A percentile compares a stretch with the other conserved stretches of the same genome.
Conservation (phyloP, 1,284 basidiomycete genomes). For the Phylloboletellus chloephorus region DNA sequence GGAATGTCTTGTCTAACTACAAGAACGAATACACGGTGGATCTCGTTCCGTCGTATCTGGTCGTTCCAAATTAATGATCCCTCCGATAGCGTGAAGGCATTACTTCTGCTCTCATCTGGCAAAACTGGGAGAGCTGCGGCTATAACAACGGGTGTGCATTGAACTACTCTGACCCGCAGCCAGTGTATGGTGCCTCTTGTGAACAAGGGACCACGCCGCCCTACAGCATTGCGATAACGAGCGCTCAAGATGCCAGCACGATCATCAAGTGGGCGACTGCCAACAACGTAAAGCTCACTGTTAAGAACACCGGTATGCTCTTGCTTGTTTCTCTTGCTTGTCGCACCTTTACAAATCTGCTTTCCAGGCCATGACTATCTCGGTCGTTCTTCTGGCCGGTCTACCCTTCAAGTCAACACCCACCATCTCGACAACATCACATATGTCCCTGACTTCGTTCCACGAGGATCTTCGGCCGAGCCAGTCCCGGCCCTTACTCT, state of each 20-base stretch:
- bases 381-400: slow-evolving; percentile 22
- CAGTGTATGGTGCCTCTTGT: slow-evolving; percentile 11
- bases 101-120: slow-evolving; percentile 15
- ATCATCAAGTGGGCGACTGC: slow-evolving; percentile 15
- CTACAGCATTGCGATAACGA: slow-evolving; percentile 13
- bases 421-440: slow-evolving; percentile 14
- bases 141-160: slow-evolving; percentile 11
- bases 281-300: slow-evolving; percentile 14
- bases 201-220: slow-evolving; percentile 16
- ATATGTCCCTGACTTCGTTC: slow-evolving; percentile 21
- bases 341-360: neutral
- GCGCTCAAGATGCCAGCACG: slow-evolving; percentile 16
- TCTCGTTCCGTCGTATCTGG: neutral
- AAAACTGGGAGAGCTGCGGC: slow-evolving; percentile 18
- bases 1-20: slow-evolving; percentile 6
- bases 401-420: slow-evolving; percentile 24
- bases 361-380: slow-evolving; percentile 16
- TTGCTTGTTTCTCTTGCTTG: neutral
- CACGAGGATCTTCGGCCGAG: slow-evolving; percentile 15
- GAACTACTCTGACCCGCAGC: slow-evolving; percentile 16
- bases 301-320: slow-evolving; percentile 19
- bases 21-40: slow-evolving; percentile 3
- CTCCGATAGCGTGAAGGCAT: slow-evolving; percentile 9
- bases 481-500: slow-evolving; percentile 18
- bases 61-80: neutral